Percentiles rank a stretch among this genome's conserved stretches.
Conservation (phyloP, 2,329 filamentous ascomycete genomes). For the Esteya vermicola region DNA sequence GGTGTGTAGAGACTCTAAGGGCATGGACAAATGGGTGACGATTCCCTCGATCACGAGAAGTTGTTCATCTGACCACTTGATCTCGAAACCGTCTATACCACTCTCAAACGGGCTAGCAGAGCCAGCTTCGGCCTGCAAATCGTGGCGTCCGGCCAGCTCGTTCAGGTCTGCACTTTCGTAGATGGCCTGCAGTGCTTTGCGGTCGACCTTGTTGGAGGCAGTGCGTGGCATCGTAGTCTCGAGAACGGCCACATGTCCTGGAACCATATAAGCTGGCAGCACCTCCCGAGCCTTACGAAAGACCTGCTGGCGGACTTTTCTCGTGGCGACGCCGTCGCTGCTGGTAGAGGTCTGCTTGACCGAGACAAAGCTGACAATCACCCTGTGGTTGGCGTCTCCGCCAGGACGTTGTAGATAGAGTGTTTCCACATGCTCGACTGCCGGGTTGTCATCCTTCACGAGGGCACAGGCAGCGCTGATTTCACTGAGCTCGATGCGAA, state of each 20-base stretch:
- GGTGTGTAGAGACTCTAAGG: constrained; percentile 1
- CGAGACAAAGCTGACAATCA: constrained; percentile 21
- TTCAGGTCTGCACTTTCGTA: constrained; percentile 11
- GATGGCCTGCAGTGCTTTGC: constrained; percentile 14
- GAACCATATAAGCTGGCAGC: constrained; percentile 18
- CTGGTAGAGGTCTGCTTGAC: constrained; percentile 7
- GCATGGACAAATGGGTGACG: constrained; percentile 5
- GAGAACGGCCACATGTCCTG: constrained; percentile 17
- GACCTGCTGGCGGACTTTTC: constrained; percentile 2
- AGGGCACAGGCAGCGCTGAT: constrained; percentile 17
- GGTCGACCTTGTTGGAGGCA: constrained; percentile 20
- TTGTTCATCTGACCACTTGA: not conserved
- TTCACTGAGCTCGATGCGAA: constrained; percentile 43
- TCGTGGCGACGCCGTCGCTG: not conserved
- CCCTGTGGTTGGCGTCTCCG: constrained; percentile 14
- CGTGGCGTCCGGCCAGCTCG: constrained; percentile 4
- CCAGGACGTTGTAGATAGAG: constrained; percentile 17
- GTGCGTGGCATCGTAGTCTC: constrained; percentile 17
- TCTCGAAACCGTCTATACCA: not conserved
- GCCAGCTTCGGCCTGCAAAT: too few species aligned
- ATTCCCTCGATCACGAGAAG: not conserved
- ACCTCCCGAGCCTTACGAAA: constrained; percentile 4
- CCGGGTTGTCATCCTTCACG: constrained; percentile 16
- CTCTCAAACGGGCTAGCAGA: not conserved
- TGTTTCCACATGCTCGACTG: constrained; percentile 22